Base-by-base conservation (phyloP, 176 grass and related monocot genomes). In the Cocos nucifera region DNA sequence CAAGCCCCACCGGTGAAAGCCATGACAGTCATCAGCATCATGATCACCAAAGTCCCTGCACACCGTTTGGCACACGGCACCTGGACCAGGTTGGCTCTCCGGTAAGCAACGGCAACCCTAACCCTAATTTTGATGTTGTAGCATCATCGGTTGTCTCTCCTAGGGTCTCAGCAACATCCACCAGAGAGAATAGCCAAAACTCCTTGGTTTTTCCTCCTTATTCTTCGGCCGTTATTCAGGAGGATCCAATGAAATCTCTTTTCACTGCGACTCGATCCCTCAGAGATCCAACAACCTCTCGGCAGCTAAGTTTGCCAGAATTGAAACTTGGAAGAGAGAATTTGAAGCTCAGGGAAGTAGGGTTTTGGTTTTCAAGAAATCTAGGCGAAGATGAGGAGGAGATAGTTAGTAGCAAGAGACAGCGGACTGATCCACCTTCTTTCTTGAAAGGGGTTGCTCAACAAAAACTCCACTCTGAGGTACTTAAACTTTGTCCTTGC, bases 121-220 rank as follows among this genome's bases (percentile, higher is more conserved):
- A 88, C 66, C 56, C 78, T 21, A 53, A 85, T 23, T 75, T 73
- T 64, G 61, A 58, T 17, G 63, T 75, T 84, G 12, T 59, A 57
- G 51, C 62, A 15, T 32, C 62, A 59, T n/a, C n/a, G n/a, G 54
- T 58, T 63, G 51, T 27, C 53, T 29, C 61, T 67, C 52, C 79
- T 48, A 51, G 65, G 21, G 58, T 53, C 18, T 59, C 79, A n/a
- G 54, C 50, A 81, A 8, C 17, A 5, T 30, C 69, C 44, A 51
- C 61, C 22, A 71, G 71, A 75, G 73, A 50, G 8, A 75, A 62
- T 23, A 71, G 50, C 18, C 73, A 82, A 15, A 59, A 65, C 18
- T 57, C 70, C 59, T 50, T 79, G 54, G 22, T 55, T 48, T 48
- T 64, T 29, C 75, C 89, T 58, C 55, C 75, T 32, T 16, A 4